Evolutionary conservation across 805 yeast genomes (phyloP).

Genomic region (Torulaspora indica): DNA sequence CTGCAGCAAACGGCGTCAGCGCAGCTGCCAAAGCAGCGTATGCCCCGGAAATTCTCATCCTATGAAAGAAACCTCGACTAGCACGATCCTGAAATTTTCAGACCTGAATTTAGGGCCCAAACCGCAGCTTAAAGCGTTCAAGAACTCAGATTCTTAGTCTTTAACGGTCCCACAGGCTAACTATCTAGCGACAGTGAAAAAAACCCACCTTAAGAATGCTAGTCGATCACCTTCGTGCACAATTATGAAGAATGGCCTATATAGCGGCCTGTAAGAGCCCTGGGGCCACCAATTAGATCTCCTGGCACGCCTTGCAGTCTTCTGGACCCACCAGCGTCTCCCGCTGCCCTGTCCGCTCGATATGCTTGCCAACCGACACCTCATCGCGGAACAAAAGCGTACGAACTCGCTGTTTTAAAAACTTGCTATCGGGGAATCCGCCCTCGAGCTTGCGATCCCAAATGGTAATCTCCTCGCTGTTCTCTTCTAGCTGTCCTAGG

Average conservation of each 20-base stretch:
- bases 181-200: neutral
- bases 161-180: neutral
- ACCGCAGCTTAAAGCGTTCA: neutral
- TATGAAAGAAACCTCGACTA: neutral
- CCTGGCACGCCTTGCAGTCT: conserved; percentile 5
- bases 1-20: conserved; percentile 2
- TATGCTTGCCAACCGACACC: conserved; percentile 23
- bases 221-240: conserved; percentile 2
- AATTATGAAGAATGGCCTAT: neutral
- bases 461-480: conserved; percentile 34
- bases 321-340: conserved; percentile 5
- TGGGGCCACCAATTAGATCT: neutral
- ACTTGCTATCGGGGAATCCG: conserved; percentile 86
- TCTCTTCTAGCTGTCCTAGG: conserved; percentile 37
- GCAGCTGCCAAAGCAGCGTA: neutral
- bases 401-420: conserved; percentile 65
- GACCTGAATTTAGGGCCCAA: neutral
- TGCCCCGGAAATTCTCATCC: neutral
- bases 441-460: conserved; percentile 62
- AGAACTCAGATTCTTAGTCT: neutral
- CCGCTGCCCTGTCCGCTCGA: conserved; percentile 15
- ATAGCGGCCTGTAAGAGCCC: neutral
- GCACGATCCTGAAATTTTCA: neutral
- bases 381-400: conserved; percentile 31
- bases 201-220: conserved; percentile 1